Evolutionary conservation across 1,284 basidiomycete genomes (phyloP), one percentile per base, ranked within the genome.

Genomic region (Pholiota adiposa): DNA sequence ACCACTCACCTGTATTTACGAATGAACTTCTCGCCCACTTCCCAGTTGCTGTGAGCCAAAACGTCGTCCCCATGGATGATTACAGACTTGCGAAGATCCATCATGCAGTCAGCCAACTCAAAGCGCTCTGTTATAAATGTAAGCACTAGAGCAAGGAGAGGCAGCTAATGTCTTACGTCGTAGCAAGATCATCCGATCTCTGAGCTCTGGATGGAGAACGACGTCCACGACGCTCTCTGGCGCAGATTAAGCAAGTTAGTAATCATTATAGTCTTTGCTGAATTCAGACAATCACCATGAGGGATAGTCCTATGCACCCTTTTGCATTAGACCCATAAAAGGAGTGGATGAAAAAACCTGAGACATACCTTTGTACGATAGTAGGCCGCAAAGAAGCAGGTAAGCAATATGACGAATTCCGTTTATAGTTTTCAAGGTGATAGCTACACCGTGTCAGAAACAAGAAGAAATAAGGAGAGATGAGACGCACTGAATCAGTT

Each of bases 31-130:
- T 96, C 93, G 6, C 83, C 81, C 53, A 96, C 82, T 73, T 97
- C 94, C 93, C 94, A 97, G 69, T 94, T 95, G 36, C 77, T 79
- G 69, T 96, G 93, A 4, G 89, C 89, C 18, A 97, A 80, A 29
- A 94, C 90, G 69, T 97, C 94, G 66, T 96, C 92, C 3, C 93
- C 93, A 62, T 96, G 93, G 51, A 96, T 83, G 0, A 84, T 88
- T 18, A 91, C 83, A 0, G 82, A 81, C 43, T 75, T 78, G 33
- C 87, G 82, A 64, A 89, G 88, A 61, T 90, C 88, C 61, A 90
- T 82, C 21, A 93, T 71, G 68, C 89, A 92, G 63, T 92, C 90
- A 3, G 89, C 84, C 18, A 93, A 75, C 69, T 90, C 89, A 64
- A 90, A 91, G 41, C 88, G 88, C 34, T 85, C 92, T 95, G 64